Evolutionary conservation across 306 rosid genomes (phyloP).

Genomic region (Psophocarpus tetragonolobus): DNA sequence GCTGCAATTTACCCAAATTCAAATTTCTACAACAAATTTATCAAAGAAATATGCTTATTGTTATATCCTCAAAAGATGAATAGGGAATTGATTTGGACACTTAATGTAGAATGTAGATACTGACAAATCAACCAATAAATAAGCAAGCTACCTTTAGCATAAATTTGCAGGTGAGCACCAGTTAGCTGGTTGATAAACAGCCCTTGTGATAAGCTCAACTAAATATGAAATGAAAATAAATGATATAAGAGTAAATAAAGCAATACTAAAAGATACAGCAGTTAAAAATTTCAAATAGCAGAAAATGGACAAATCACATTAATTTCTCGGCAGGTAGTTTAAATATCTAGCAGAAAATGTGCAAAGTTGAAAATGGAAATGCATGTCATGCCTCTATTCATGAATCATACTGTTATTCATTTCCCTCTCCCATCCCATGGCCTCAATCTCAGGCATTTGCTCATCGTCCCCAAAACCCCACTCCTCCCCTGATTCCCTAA

Average conservation of each 20-base stretch:
- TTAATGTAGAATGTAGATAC: constrained; percentile 22
- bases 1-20: background rate
- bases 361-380: background rate
- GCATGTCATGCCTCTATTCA: background rate
- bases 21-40: constrained; percentile 7
- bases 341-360: constrained; percentile 26
- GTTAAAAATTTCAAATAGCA: constrained; percentile 21
- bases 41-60: constrained; percentile 8
- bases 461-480: too few species aligned
- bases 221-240: constrained; percentile 45
- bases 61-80: background rate
- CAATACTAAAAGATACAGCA: background rate
- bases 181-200: constrained; percentile 46
- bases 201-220: constrained; percentile 61
- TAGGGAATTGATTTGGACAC: constrained; percentile 16
- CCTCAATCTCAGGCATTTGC: too few species aligned
- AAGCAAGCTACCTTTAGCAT: constrained; percentile 60
- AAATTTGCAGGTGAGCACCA: constrained; percentile 49
- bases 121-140: constrained; percentile 27
- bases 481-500: too few species aligned
- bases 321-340: constrained; percentile 9
- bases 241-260: constrained; percentile 20
- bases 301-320: background rate
- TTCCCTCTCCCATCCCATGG: too few species aligned
- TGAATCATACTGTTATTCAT: too few species aligned